Evolutionary conservation across 2,329 filamentous ascomycete genomes (phyloP), one percentile per base, ranked within the genome.

Genomic region (Arthrobotrys conoides): DNA sequence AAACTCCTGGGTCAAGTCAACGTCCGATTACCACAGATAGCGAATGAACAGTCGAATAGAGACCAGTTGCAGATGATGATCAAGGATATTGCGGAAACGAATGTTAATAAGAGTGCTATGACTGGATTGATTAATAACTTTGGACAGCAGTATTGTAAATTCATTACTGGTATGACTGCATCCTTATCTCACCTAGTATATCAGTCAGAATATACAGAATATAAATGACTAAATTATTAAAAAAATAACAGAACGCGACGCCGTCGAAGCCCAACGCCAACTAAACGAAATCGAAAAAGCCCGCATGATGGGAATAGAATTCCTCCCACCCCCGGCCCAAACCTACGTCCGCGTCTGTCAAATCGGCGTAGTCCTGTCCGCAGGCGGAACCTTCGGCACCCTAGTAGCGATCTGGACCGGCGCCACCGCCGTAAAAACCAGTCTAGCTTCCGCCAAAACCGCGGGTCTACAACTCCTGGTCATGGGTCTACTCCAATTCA

Each of bases 181-280:
- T n/a, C n/a, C n/a, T n/a, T n/a, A n/a, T n/a, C n/a, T n/a, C n/a
- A n/a, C n/a, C n/a, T n/a, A n/a, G n/a, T n/a, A n/a, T n/a, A n/a
- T n/a, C n/a, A n/a, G n/a, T n/a, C n/a, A n/a, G n/a, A n/a, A n/a
- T n/a, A n/a, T n/a, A n/a, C n/a, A n/a, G n/a, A n/a, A n/a, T n/a
- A 3, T 12, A 4, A 41, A 16, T 41, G 14, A 41, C 16, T 41
- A 16, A 41, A 14, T 12, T n/a, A 41, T 41, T n/a, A 16, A 3
- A 5, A 16, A 1, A 2, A 30, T 6, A 5, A 55, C 78, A 49
- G 81, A 81, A 24, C 68, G 71, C 30, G 81, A 83, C 38, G 82
- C 82, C 6, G 78, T 83, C 49, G 79, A 77, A 27, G 78, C 73
- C 3, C 79, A 83, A 33, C 79, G 79, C 18, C 81, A 83, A 59